Percentiles rank a stretch among this genome's conserved stretches.
Conservation (phyloP, 768 basidiomycete genomes). For the Pulveroboletus sp. region DNA sequence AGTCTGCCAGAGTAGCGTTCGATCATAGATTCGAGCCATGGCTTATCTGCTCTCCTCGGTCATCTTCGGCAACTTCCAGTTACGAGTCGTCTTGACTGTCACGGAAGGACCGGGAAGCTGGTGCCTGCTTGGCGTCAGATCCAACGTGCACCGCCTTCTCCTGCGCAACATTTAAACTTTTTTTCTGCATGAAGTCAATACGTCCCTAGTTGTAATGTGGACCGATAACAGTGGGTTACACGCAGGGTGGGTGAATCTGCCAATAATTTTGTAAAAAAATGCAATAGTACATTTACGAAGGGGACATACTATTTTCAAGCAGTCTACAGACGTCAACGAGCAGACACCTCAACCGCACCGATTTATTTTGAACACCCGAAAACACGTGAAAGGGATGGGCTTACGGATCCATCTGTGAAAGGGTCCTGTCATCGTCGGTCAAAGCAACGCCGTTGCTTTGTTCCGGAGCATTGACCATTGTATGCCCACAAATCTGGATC, state of each 20-base stretch:
- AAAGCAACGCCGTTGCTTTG: slow-evolving; percentile 4
- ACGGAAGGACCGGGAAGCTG: not conserved
- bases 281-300: not conserved
- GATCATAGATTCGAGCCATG: too few species aligned
- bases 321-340: not conserved
- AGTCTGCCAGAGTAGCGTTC: too few species aligned
- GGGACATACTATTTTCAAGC: not conserved
- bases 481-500: slow-evolving; percentile 1
- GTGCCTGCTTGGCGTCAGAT: not conserved
- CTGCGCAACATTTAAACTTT: not conserved
- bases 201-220: too few species aligned
- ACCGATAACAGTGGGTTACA: not conserved
- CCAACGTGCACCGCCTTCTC: not conserved
- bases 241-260: not conserved
- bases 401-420: not conserved
- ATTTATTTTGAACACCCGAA: not conserved
- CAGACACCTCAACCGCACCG: not conserved
- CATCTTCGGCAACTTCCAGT: not conserved
- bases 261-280: not conserved
- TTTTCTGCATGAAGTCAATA: not conserved
- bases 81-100: not conserved
- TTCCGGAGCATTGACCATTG: not conserved
- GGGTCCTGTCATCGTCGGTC: not conserved
- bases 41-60: too few species aligned
- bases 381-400: not conserved